A percentile compares a stretch with the other conserved stretches of the same genome.
These are phyloP conservation scores for Wickerhamiella azymoides DNA, from an alignment of 805 yeast genomes.

Conservation along the genomic window DNA sequence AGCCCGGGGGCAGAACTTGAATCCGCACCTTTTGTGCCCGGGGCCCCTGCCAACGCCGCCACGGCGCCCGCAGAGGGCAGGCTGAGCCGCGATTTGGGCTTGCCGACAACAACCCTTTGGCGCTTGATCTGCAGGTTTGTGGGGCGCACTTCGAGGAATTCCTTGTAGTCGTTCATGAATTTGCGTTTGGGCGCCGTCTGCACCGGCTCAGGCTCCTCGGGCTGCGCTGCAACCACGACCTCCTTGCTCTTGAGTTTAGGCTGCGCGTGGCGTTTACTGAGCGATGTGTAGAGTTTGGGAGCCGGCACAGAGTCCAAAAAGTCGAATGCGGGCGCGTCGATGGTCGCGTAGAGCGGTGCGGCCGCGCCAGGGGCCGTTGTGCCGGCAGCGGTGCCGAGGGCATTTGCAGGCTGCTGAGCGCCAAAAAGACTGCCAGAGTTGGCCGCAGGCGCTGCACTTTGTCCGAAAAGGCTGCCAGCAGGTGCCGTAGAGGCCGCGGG, in stretches of 20 bases:
- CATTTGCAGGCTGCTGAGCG: conserved; percentile 6
- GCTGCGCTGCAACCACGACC: background rate
- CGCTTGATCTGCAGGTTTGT: conserved; percentile 16
- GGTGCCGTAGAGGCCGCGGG: conserved; percentile 7
- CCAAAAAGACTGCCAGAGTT: conserved; percentile 8
- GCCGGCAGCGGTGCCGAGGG: background rate
- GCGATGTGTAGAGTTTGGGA: conserved; percentile 18
- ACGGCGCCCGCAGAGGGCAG: background rate
- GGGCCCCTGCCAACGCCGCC: too few relatives aligned
- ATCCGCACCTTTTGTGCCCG: too few relatives aligned
- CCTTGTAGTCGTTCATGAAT: conserved; percentile 18
- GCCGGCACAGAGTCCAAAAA: conserved; percentile 17
- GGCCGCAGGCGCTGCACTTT: conserved; percentile 10
- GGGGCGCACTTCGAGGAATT: conserved; percentile 17
- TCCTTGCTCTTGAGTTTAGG: background rate
- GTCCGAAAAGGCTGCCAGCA: conserved; percentile 23
- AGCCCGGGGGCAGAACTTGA: background rate
- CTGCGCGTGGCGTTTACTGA: conserved; percentile 10
- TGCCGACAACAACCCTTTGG: conserved; percentile 1
- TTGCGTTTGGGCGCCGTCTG: conserved; percentile 4
- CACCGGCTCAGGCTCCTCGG: background rate
- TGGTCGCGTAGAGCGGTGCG: conserved; percentile 13
- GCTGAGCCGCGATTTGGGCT: background rate
- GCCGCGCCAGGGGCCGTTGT: background rate
- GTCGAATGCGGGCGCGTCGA: conserved; percentile 21